Conservation (phyloP, 257 asterid genomes). For the Rauvolfia tetraphylla region DNA sequence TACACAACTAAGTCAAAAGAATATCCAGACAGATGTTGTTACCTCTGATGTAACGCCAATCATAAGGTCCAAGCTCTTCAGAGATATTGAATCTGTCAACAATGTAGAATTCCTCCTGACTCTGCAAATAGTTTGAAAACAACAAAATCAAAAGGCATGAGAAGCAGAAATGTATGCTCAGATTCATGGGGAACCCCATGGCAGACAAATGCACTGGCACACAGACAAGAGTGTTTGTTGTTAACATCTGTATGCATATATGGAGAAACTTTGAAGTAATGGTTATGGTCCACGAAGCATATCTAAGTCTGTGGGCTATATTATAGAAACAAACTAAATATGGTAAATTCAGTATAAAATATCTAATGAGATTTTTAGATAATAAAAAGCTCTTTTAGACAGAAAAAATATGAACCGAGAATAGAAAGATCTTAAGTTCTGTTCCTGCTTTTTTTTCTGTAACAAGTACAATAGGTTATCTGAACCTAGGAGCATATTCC, state of each 20-base stretch:
- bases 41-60: slow-evolving; percentile 16
- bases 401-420: background rate
- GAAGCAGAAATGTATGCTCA: background rate
- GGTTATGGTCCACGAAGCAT: background rate
- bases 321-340: background rate
- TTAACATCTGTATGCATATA: background rate
- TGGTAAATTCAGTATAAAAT: background rate
- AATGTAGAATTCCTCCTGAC: background rate
- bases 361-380: background rate
- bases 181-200: slow-evolving; percentile 3
- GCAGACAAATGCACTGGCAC: background rate
- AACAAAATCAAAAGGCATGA: background rate
- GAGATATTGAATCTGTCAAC: slow-evolving; percentile 6
- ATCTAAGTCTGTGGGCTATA: background rate
- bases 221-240: background rate
- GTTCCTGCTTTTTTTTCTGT: background rate
- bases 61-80: slow-evolving; percentile 9
- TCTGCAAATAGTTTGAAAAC: background rate
- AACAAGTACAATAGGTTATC: background rate
- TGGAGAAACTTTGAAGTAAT: background rate
- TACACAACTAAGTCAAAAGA: background rate
- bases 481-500: background rate
- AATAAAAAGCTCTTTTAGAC: background rate
- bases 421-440: background rate
- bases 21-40: background rate